A percentile compares a stretch with the other conserved stretches of the same genome.
These are phyloP conservation scores for Cladosporium sp. DNA, from an alignment of 2,329 filamentous ascomycete species.

Conservation along the genomic window DNA sequence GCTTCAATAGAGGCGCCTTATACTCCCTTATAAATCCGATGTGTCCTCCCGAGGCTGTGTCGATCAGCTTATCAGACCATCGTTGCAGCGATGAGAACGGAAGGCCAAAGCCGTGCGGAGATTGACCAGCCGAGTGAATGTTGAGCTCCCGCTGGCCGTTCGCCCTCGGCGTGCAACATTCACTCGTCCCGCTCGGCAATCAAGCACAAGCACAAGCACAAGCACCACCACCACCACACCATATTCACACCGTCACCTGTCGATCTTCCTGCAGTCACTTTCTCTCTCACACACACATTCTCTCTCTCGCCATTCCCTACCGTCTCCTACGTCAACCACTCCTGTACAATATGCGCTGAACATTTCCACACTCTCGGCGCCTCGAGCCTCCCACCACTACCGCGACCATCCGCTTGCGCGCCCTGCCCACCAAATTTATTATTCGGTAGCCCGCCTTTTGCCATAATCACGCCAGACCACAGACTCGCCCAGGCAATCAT, in stretches of 20 bases:
- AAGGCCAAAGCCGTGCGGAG: neutral
- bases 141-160: neutral
- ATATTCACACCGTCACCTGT: neutral
- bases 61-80: constrained; percentile 1
- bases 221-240: neutral
- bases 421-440: neutral
- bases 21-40: neutral
- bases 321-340: neutral
- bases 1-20: neutral
- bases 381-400: constrained; percentile 6
- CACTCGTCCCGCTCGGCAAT: neutral
- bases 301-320: neutral
- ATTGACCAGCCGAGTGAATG: neutral
- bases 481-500: neutral
- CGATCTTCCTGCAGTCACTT: neutral
- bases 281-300: neutral
- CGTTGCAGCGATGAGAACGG: neutral
- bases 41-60: neutral
- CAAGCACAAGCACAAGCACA: neutral
- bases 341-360: constrained; percentile 11
- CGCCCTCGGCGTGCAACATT: neutral
- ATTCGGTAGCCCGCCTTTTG: neutral
- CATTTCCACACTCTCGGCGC: neutral
- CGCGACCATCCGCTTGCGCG: neutral
- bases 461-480: neutral